phyloP scores from a whole-genome alignment of 2,329 filamentous ascomycete genomes.

The Leptographium lundbergii region DNA sequence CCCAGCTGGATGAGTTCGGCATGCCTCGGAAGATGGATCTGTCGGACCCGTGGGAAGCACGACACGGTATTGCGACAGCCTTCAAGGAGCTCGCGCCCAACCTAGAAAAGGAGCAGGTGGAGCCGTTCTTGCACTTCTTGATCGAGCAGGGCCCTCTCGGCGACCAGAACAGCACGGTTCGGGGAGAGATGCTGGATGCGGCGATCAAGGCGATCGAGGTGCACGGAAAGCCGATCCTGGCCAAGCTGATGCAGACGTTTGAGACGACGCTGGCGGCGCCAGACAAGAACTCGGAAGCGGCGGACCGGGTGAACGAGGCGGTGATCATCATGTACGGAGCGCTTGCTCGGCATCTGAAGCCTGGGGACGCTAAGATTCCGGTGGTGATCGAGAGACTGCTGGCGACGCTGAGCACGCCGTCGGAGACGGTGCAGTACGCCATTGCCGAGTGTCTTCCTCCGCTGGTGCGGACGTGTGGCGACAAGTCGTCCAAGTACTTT shows the following conservation, averaged over 20 bases:
- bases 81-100: slow-evolving; percentile 69
- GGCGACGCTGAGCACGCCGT: slow-evolving; percentile 81
- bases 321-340: slow-evolving; percentile 97
- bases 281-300: slow-evolving; percentile 66
- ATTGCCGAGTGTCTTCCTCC: slow-evolving; percentile 90
- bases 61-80: slow-evolving; percentile 78
- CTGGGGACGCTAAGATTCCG: slow-evolving; percentile 77
- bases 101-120: slow-evolving; percentile 57
- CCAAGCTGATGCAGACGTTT: slow-evolving; percentile 84
- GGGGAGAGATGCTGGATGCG: slow-evolving; percentile 84
- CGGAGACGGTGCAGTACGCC: slow-evolving; percentile 92
- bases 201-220: slow-evolving; percentile 68
- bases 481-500: slow-evolving; percentile 70
- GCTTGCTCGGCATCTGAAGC: slow-evolving; percentile 71
- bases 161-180: slow-evolving; percentile 64
- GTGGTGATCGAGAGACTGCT: slow-evolving; percentile 79
- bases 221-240: slow-evolving; percentile 71
- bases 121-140: slow-evolving; percentile 71
- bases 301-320: slow-evolving; percentile 89
- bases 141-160: slow-evolving; percentile 80
- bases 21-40: slow-evolving; percentile 86
- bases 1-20: slow-evolving; percentile 82
- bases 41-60: slow-evolving; percentile 79
- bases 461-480: slow-evolving; percentile 67
- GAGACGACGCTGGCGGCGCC: slow-evolving; percentile 78